A percentile compares a stretch with the other conserved stretches of the same genome.
phyloP scores from a whole-genome alignment of 495 filamentous ascomycete genomes.

The Neurospora terricola region DNA sequence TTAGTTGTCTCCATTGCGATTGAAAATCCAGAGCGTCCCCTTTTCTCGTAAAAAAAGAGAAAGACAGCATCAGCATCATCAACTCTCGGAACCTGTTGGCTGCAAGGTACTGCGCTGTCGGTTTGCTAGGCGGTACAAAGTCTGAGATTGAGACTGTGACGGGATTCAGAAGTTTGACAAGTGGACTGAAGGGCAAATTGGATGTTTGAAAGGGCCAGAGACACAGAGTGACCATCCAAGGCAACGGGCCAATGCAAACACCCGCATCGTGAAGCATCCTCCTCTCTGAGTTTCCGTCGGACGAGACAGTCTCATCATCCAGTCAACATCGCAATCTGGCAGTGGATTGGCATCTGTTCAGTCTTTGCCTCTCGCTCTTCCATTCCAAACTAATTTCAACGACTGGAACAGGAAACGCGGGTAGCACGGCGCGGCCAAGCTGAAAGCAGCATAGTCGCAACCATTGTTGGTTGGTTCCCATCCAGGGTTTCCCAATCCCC shows the following conservation, averaged over 20 bases:
- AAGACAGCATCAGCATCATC: neutral
- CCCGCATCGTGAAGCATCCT: neutral
- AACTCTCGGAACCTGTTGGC: neutral
- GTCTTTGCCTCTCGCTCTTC: neutral
- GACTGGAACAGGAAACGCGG: neutral
- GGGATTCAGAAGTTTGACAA: neutral
- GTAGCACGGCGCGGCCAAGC: neutral
- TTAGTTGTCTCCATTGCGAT: neutral
- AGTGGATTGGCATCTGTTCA: neutral
- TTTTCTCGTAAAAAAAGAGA: neutral
- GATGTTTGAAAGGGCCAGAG: neutral
- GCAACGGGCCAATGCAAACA: neutral
- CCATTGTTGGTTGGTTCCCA: neutral
- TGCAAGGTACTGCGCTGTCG: neutral
- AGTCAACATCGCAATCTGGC: neutral
- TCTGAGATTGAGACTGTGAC: neutral
- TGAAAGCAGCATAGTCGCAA: neutral
- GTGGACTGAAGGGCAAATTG: neutral
- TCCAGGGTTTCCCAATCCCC: neutral
- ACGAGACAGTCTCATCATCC: neutral
- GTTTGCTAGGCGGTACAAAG: neutral
- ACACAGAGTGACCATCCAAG: neutral
- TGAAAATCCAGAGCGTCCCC: neutral
- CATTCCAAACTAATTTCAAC: neutral
- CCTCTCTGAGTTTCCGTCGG: neutral